Base-by-base conservation (phyloP, 148 eudicot genomes). In the Arctostaphylos glauca region DNA sequence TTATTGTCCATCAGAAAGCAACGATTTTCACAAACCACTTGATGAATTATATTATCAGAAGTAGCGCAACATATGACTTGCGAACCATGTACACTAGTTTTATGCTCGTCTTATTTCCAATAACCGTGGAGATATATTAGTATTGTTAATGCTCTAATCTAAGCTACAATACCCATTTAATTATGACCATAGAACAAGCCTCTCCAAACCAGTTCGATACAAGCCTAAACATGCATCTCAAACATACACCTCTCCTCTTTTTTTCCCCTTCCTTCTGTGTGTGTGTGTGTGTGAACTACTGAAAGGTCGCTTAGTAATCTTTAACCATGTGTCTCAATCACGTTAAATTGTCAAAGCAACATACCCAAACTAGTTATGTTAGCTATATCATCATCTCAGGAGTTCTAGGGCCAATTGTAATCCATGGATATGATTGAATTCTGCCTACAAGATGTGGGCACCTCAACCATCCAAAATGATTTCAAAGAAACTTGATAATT, bases 91-190 rank as follows among this genome's bases (percentile, higher is more conserved):
- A 64, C 23, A 19, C 10, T 66, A 38, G 7, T 43, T 48, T 16
- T 64, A 81, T 38, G 25, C 8, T 41, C 0, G 10, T n/a, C 50
- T 31, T 13, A 53, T 70, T 71, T 71, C 43, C 67, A 81, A 81
- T 44, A 9, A 23, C 56, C 53, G 70, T 10, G 19, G 38, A 70
- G 52, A 81, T 55, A 68, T 47, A 31, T 4, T 23, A 71, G 49
- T 47, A 81, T 8, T 41, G 80, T 71, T 68, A 81, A 80, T 75
- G 81, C 70, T 49, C 10, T 66, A 80, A n/a, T 44, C 19, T 80
- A 60, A 66, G 64, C 44, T 21, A 66, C n/a, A 48, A 81, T 71
- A 83, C n/a, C 38, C 58, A 71, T 41, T 55, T 19, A 41, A 18
- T 50, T 70, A 71, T 38, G 18, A 66, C 58, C 64, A 82, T 43